These are phyloP conservation scores for Beauveria australis DNA, from an alignment of 2,329 filamentous ascomycete species.

Conservation along the genomic window DNA sequence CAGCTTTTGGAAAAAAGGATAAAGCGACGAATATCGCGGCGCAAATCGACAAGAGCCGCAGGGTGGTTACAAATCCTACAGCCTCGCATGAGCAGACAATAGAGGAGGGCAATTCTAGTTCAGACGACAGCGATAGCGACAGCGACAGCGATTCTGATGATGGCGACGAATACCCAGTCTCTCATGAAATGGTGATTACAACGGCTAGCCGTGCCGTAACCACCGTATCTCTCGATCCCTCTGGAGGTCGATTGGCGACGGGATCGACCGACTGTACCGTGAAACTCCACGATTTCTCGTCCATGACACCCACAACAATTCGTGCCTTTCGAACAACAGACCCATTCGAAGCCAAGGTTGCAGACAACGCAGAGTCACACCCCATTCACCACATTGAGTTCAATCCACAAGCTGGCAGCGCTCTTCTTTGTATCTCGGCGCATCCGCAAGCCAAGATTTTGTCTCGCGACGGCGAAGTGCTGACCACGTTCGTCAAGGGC, in stretches of 20 bases:
- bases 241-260: constrained; percentile 78
- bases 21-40: constrained; percentile 65
- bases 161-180: constrained; percentile 82
- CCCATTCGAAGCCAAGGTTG: constrained; percentile 65
- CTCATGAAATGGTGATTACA: constrained; percentile 86
- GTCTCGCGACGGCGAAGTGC: constrained; percentile 75
- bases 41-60: constrained; percentile 73
- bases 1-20: constrained; percentile 76
- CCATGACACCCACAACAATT: constrained; percentile 90
- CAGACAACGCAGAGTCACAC: constrained; percentile 71
- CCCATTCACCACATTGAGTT: constrained; percentile 81
- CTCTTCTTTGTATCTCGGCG: constrained; percentile 80
- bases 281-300: constrained; percentile 90
- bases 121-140: constrained; percentile 33
- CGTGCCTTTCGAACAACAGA: constrained; percentile 91
- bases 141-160: constrained; percentile 57
- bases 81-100: constrained; percentile 13
- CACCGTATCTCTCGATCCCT: constrained; percentile 72
- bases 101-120: constrained; percentile 36
- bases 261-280: constrained; percentile 85
- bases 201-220: constrained; percentile 87
- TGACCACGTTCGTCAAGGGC: constrained; percentile 89
- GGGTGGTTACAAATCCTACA: constrained; percentile 30
- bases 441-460: constrained; percentile 86
- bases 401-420: constrained; percentile 70